Conservation (phyloP, 2,329 filamentous ascomycete species). For the Pseudophaeomoniella oleicola region DNA sequence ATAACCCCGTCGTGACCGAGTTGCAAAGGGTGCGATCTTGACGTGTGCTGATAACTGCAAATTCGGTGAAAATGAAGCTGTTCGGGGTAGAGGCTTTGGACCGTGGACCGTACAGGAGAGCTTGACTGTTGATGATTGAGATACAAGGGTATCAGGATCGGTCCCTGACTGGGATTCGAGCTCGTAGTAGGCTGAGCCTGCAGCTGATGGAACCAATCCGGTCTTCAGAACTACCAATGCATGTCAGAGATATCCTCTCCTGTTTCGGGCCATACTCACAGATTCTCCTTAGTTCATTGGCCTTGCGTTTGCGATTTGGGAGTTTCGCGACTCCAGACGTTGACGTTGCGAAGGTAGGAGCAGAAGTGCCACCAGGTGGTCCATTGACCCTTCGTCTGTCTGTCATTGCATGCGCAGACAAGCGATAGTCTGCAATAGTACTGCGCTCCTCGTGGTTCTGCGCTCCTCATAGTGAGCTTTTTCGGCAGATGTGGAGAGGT, state of each 20-base stretch:
- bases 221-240: slow-evolving; percentile 69
- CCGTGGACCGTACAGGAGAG: slow-evolving; percentile 88
- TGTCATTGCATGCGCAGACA: slow-evolving; percentile 43
- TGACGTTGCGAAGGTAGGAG: slow-evolving; percentile 53
- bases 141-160: slow-evolving; percentile 27
- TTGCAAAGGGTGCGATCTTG: slow-evolving; percentile 93
- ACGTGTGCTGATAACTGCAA: slow-evolving; percentile 84
- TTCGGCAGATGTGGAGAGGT: too few species aligned
- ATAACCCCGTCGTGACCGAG: slow-evolving; percentile 67
- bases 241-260: slow-evolving; percentile 19
- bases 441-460: too few species aligned
- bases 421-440: too few species aligned
- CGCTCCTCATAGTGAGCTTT: too few species aligned
- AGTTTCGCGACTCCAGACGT: slow-evolving; percentile 30
- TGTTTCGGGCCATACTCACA: slow-evolving; percentile 40
- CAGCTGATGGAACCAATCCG: slow-evolving; percentile 81
- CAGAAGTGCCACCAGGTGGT: slow-evolving; percentile 59
- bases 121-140: slow-evolving; percentile 58
- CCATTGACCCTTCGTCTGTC: slow-evolving; percentile 87
- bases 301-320: slow-evolving; percentile 43
- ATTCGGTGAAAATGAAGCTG: slow-evolving; percentile 81
- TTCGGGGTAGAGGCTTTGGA: slow-evolving; percentile 76
- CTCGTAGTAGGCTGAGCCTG: slow-evolving; percentile 63
- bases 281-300: slow-evolving; percentile 67
- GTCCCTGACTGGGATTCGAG: slow-evolving; percentile 33